Evolutionary conservation across 2,329 filamentous ascomycete genomes (phyloP).

Genomic region (Metarhizium brunneum): DNA sequence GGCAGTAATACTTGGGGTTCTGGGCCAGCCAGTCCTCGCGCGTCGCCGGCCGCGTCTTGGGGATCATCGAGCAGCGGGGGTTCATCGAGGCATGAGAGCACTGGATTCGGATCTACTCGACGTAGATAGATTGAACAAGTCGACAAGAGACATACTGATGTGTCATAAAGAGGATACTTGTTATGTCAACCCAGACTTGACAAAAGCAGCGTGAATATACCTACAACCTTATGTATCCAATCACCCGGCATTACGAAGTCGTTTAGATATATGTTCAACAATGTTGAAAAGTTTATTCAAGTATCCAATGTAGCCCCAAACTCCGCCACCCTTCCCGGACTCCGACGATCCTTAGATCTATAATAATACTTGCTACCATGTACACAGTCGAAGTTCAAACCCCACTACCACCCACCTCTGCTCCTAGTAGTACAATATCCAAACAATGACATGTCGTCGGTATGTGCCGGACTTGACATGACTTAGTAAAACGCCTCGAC

Average conservation of each 20-base stretch:
- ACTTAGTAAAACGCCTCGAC: background rate
- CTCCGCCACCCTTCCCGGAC: conserved; percentile 8
- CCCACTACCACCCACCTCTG: conserved; percentile 5
- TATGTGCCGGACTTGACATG: background rate
- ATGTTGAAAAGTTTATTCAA: background rate
- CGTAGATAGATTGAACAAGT: conserved; percentile 32
- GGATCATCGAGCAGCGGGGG: conserved; percentile 17
- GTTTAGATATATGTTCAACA: background rate
- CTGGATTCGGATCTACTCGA: conserved; percentile 63
- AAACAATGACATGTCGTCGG: conserved; percentile 9
- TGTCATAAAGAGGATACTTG: background rate
- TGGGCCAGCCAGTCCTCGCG: conserved; percentile 12
- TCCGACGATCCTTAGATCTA: background rate
- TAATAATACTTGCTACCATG: conserved; percentile 8
- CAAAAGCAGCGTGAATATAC: too few relatives aligned
- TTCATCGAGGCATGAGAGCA: conserved; percentile 53
- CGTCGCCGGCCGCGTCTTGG: conserved; percentile 20
- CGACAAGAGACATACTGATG: background rate
- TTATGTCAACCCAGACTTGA: background rate
- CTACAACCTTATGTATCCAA: too few relatives aligned
- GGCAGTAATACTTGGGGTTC: conserved; percentile 18
- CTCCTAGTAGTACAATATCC: conserved; percentile 17
- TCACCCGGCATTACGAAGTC: background rate
- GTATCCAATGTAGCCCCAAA: conserved; percentile 7
- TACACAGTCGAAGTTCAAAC: conserved; percentile 11